phyloP scores from a whole-genome alignment of 345 rosid genomes.

The Pistacia atlantica region DNA sequence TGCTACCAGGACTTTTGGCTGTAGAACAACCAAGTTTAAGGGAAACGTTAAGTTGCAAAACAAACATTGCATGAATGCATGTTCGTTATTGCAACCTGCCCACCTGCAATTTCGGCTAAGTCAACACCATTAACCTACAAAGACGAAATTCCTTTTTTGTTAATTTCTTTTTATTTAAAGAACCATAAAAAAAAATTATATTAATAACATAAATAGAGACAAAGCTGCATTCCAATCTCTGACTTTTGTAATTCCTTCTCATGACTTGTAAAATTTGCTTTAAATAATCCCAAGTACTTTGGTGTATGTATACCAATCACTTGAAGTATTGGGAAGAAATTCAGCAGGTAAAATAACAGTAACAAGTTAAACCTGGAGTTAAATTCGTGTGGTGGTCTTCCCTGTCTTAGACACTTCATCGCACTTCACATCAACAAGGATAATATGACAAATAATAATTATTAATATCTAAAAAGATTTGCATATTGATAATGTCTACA shows the following conservation, averaged over 20 bases:
- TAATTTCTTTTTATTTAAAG: too few relatives aligned
- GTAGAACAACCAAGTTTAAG: conserved; percentile 15
- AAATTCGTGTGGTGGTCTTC: conserved; percentile 56
- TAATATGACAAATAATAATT: conserved; percentile 4
- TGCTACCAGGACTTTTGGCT: conserved; percentile 21
- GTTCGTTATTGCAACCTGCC: conserved; percentile 66
- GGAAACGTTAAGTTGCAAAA: conserved; percentile 48
- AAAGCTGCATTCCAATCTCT: too few relatives aligned
- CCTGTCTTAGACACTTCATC: conserved; percentile 54
- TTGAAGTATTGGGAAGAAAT: not conserved
- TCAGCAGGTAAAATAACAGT: not conserved
- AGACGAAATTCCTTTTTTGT: not conserved
- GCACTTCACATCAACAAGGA: conserved; percentile 44
- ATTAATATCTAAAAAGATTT: not conserved
- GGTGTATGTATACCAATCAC: not conserved
- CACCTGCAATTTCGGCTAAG: conserved; percentile 63
- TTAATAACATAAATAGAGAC: too few relatives aligned
- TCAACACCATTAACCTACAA: conserved; percentile 62
- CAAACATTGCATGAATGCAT: conserved; percentile 67
- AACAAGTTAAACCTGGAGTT: conserved; percentile 50
- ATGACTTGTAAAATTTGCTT: too few relatives aligned
- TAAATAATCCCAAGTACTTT: not conserved
- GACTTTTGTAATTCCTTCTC: too few relatives aligned
- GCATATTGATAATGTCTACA: not conserved
- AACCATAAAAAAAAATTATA: too few relatives aligned